Evolutionary conservation across 1,284 basidiomycete genomes (phyloP).

Genomic region (Moesziomyces aphidis): DNA sequence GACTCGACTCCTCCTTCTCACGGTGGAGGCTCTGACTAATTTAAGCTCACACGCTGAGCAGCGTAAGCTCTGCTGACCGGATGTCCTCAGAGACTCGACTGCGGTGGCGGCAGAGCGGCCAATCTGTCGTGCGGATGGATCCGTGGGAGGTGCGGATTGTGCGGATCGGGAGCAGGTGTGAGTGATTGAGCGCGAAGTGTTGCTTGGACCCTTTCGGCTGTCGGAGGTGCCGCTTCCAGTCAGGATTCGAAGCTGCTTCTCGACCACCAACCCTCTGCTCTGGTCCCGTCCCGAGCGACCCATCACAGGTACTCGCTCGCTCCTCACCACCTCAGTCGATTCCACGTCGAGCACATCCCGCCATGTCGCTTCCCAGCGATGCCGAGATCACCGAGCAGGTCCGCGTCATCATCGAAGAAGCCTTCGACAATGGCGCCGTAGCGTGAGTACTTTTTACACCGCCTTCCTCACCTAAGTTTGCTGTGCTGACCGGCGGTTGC

Average conservation of each 20-base stretch:
- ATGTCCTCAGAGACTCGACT: no score
- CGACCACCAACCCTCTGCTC: background rate
- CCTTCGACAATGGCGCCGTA: constrained; percentile 12
- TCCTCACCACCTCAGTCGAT: no score
- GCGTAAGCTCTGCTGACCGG: no score
- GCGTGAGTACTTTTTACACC: constrained; percentile 9
- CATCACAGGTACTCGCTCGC: no score
- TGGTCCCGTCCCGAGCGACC: no score
- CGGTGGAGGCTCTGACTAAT: no score
- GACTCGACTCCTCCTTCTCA: no score
- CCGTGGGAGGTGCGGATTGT: background rate
- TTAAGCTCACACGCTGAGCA: no score
- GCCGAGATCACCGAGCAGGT: constrained; percentile 19
- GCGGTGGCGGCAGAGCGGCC: no score
- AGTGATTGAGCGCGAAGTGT: background rate
- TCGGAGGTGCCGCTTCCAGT: background rate
- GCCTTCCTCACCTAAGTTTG: no score
- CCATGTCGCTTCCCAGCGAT: constrained; percentile 28
- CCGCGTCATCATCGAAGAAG: constrained; percentile 19
- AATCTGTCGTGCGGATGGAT: no score
- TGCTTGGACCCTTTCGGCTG: background rate
- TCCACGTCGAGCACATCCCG: background rate
- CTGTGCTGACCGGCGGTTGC: background rate
- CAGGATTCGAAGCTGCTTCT: background rate
- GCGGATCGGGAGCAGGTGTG: background rate